These are phyloP conservation scores for Tolypocladium cylindrosporum DNA, from an alignment of 2,329 filamentous ascomycete species.

Conservation along the genomic window DNA sequence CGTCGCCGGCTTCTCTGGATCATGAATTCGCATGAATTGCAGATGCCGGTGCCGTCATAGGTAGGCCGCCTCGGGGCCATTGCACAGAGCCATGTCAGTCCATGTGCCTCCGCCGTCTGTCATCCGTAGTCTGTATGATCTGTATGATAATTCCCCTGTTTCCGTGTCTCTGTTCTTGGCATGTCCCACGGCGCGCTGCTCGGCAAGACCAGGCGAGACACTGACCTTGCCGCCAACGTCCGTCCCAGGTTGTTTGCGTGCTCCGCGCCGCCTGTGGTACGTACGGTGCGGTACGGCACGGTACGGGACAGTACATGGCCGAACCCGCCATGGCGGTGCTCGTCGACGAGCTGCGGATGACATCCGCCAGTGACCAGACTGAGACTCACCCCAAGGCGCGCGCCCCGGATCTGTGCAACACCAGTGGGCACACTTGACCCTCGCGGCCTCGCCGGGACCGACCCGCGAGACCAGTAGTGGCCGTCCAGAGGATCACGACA, in stretches of 20 bases:
- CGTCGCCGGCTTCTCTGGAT: background rate
- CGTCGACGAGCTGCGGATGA: background rate
- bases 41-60: background rate
- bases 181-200: background rate
- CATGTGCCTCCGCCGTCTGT: background rate
- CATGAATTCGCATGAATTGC: background rate
- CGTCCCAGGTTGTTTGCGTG: background rate
- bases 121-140: background rate
- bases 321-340: background rate
- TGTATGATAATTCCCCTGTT: background rate
- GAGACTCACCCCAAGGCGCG: background rate
- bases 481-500: background rate
- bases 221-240: background rate
- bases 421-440: background rate
- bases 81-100: background rate
- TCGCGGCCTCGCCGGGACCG: constrained; percentile 3
- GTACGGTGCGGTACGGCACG: background rate
- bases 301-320: background rate
- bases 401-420: constrained; percentile 1
- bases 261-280: background rate
- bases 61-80: background rate
- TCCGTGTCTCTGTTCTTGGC: background rate
- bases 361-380: background rate
- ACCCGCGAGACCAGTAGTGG: constrained; percentile 2
- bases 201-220: background rate